Conservation (phyloP, 2,329 filamentous ascomycete genomes). For the Colletotrichum godetiae region DNA sequence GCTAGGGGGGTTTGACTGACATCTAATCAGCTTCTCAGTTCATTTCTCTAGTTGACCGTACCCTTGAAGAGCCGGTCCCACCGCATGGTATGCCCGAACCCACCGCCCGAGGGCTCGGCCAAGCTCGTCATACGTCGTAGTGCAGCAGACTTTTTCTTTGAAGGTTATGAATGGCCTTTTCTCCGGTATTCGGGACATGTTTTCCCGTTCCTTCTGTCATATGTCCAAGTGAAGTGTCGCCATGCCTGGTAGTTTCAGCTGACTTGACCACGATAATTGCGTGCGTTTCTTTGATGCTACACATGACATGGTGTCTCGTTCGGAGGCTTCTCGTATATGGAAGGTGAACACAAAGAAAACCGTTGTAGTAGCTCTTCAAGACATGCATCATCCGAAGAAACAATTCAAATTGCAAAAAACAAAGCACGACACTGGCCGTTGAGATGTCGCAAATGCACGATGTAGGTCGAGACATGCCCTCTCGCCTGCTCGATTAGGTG, state of each 20-base stretch:
- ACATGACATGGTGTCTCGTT: background rate
- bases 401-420: background rate
- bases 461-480: conserved; percentile 22
- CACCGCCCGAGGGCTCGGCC: background rate
- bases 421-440: conserved; percentile 22
- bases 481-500: conserved; percentile 22
- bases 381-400: conserved; percentile 1
- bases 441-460: conserved; percentile 24
- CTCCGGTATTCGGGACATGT: background rate
- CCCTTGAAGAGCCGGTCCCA: background rate
- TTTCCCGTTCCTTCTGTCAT: background rate
- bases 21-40: background rate
- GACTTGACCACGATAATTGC: background rate
- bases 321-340: conserved; percentile 13
- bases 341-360: background rate
- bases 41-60: background rate
- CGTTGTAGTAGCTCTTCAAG: conserved; percentile 16
- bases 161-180: background rate
- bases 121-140: conserved; percentile 18
- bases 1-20: background rate
- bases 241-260: background rate
- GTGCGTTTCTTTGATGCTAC: conserved; percentile 6
- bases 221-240: background rate
- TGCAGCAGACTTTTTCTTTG: background rate
- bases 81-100: background rate